These are phyloP conservation scores for Funneliformis geosporum DNA, from an alignment of 192 early-diverging fungal genomes.

Conservation along the genomic window DNA sequence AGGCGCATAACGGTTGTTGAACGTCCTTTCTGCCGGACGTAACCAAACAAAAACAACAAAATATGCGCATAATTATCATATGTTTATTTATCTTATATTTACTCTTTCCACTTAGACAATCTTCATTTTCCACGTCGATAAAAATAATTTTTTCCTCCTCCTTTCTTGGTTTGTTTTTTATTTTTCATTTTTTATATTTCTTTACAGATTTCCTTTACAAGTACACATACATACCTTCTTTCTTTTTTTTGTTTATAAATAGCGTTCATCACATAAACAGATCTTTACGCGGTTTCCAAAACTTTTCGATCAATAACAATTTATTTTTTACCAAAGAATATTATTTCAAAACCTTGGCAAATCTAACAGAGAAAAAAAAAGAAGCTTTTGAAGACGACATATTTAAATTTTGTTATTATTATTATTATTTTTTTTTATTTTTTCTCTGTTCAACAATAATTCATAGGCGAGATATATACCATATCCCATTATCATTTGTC, in stretches of 20 bases:
- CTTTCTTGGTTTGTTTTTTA: background rate
- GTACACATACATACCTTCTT: no score
- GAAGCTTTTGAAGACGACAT: no score
- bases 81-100: background rate
- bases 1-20: slow-evolving; percentile 7
- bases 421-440: background rate
- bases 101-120: background rate
- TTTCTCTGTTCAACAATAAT: background rate
- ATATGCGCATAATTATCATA: background rate
- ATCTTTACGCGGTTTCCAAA: no score
- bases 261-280: no score
- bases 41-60: slow-evolving; percentile 24
- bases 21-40: background rate
- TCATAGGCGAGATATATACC: background rate
- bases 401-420: no score
- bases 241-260: no score
- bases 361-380: no score
- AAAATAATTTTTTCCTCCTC: background rate
- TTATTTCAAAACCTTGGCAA: no score
- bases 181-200: background rate
- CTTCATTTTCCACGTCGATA: background rate
- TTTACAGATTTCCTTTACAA: background rate
- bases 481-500: background rate
- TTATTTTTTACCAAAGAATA: background rate
- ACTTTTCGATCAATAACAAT: no score